Evolutionary conservation across 805 yeast species (phyloP).

Genomic region (Naumovozyma dairenensis): DNA sequence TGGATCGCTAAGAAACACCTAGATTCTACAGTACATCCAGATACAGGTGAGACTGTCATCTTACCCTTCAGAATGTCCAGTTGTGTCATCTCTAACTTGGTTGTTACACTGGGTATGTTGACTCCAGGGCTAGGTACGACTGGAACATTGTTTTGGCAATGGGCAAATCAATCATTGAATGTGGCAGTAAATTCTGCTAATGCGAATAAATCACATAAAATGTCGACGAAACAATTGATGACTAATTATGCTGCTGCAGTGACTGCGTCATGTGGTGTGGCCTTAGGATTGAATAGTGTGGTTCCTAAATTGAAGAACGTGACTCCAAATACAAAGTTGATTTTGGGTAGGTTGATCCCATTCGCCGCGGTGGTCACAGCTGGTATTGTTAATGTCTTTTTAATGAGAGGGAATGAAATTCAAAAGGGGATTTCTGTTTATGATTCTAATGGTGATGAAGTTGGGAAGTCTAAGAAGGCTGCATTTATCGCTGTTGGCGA

Average conservation of each 20-base stretch:
- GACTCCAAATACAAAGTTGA: conserved; percentile 57
- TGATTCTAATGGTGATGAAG: conserved; percentile 53
- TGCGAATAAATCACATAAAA: conserved; percentile 89
- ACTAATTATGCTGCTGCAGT: conserved; percentile 84
- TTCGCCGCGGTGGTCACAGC: conserved; percentile 98
- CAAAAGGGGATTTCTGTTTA: conserved; percentile 71
- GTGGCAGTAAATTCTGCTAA: conserved; percentile 96
- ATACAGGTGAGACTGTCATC: conserved; percentile 85
- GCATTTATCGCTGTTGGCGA: conserved; percentile 93
- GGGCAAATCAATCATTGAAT: conserved; percentile 91
- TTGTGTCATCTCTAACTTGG: conserved; percentile 84
- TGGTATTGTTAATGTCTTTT: conserved; percentile 88
- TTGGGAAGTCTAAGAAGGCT: conserved; percentile 73
- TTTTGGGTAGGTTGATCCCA: conserved; percentile 83
- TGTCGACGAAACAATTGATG: conserved; percentile 65
- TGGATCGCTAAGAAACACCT: conserved; percentile 84
- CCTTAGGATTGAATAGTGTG: conserved; percentile 79
- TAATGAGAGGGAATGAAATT: conserved; percentile 94
- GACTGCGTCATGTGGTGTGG: conserved; percentile 89
- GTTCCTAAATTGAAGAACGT: conserved; percentile 77
- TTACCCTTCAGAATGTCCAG: conserved; percentile 96
- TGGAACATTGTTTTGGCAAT: conserved; percentile 96
- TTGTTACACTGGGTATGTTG: conserved; percentile 95
- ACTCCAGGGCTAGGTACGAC: conserved; percentile 85
- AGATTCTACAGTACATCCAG: conserved; percentile 94